phyloP scores from a whole-genome alignment of 1,139 yeast genomes.

The Scheffersomyces cryptocercus region DNA sequence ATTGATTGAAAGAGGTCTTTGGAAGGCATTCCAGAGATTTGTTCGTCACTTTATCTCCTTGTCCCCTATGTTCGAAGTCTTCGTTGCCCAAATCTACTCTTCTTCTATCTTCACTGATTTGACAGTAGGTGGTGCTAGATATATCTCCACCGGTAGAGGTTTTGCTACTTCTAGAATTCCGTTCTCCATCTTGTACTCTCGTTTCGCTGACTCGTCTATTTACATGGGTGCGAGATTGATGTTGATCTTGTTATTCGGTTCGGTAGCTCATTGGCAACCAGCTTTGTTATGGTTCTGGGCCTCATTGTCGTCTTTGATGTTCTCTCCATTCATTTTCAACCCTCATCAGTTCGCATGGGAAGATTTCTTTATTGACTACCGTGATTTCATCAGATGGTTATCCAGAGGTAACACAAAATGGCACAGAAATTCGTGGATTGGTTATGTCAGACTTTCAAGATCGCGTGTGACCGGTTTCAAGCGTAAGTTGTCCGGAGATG shows the following conservation, averaged over 20 bases:
- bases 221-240: slow-evolving; percentile 93
- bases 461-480: slow-evolving; percentile 98
- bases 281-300: slow-evolving; percentile 99
- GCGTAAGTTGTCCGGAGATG: slow-evolving; percentile 84
- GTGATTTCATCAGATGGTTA: slow-evolving; percentile 97
- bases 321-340: slow-evolving; percentile 93
- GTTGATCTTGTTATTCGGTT: slow-evolving; percentile 86
- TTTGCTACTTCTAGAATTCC: slow-evolving; percentile 99
- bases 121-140: slow-evolving; percentile 99
- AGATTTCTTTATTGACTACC: slow-evolving; percentile 97
- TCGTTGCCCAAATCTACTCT: slow-evolving; percentile 96
- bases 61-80: slow-evolving; percentile 97
- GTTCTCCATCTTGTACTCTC: slow-evolving; percentile 89
- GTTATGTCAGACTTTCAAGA: slow-evolving; percentile 92
- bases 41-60: slow-evolving; percentile 84
- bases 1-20: slow-evolving; percentile 94
- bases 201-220: slow-evolving; percentile 96
- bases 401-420: slow-evolving; percentile 98
- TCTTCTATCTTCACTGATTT: slow-evolving; percentile 87
- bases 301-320: slow-evolving; percentile 82
- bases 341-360: slow-evolving; percentile 99
- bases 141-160: slow-evolving; percentile 99
- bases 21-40: slow-evolving; percentile 94
- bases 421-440: slow-evolving; percentile 99
- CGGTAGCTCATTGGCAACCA: slow-evolving; percentile 95